Percentiles rank a stretch among this genome's conserved stretches.
Conservation (phyloP, 2,329 filamentous ascomycete species). For the Moelleriella libera region DNA sequence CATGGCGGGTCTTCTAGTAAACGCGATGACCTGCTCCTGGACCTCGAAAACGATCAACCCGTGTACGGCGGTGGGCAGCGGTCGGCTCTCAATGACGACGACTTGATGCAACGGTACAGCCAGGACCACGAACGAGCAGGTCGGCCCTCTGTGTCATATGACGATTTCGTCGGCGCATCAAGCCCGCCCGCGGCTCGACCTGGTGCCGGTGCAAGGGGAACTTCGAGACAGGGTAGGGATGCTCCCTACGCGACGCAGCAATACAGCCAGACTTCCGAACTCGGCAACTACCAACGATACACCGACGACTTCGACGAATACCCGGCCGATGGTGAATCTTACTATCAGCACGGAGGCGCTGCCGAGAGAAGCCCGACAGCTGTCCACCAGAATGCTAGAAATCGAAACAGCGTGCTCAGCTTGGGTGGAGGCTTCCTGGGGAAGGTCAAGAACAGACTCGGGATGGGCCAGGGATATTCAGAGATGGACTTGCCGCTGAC, state of each 20-base stretch:
- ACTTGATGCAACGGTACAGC: constrained; percentile 62
- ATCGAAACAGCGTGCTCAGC: constrained; percentile 78
- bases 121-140: constrained; percentile 48
- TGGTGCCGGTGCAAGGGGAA: constrained; percentile 11
- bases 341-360: constrained; percentile 63
- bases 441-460: constrained; percentile 77
- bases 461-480: constrained; percentile 79
- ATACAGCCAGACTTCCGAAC: constrained; percentile 63
- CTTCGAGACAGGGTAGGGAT: constrained; percentile 10
- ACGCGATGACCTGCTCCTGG: constrained; percentile 53
- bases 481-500: constrained; percentile 97
- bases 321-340: constrained; percentile 62
- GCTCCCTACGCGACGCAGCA: constrained; percentile 34
- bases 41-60: constrained; percentile 58
- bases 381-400: constrained; percentile 41
- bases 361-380: constrained; percentile 37
- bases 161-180: constrained; percentile 72
- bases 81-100: constrained; percentile 68
- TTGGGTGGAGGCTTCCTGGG: constrained; percentile 80
- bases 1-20: constrained; percentile 33
- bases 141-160: constrained; percentile 83
- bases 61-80: constrained; percentile 63
- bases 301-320: constrained; percentile 78
- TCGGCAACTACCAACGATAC: constrained; percentile 84
- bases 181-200: constrained; percentile 29